Evolutionary conservation across 352 stramenopile genomes (phyloP).

Genomic region (Pythium folliculosum): DNA sequence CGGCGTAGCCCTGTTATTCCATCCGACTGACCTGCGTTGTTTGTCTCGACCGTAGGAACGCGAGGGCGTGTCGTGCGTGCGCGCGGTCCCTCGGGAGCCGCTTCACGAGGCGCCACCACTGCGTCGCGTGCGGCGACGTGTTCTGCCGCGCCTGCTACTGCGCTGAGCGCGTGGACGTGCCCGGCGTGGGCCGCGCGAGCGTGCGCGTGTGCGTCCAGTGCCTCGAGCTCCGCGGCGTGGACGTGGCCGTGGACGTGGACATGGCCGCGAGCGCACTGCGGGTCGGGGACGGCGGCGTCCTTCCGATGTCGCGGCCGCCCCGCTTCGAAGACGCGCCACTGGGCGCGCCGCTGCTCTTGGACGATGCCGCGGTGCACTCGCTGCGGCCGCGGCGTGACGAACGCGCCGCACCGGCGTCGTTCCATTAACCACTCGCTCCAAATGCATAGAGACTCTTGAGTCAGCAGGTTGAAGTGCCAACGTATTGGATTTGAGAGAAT

Average conservation of each 20-base stretch:
- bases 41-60: conserved; percentile 4
- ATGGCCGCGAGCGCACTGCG: too few species aligned
- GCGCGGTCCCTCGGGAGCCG: conserved; percentile 33
- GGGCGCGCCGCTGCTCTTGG: conserved; percentile 29
- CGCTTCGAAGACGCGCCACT: background rate
- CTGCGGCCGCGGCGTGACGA: conserved; percentile 21
- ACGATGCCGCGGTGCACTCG: conserved; percentile 34
- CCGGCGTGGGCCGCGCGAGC: background rate
- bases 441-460: too few species aligned
- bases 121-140: conserved; percentile 47
- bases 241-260: too few species aligned
- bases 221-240: conserved; percentile 1
- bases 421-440: background rate
- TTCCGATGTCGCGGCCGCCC: too few species aligned
- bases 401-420: too few species aligned
- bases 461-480: conserved; percentile 44
- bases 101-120: conserved; percentile 51
- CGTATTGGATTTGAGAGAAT: background rate
- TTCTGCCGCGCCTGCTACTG: conserved; percentile 48
- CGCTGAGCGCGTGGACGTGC: conserved; percentile 28
- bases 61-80: conserved; percentile 41
- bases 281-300: too few species aligned
- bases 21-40: too few species aligned
- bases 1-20: too few species aligned
- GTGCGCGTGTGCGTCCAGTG: conserved; percentile 2